Evolutionary conservation across 2,329 filamentous ascomycete genomes (phyloP).

Genomic region (Lasiodiplodia theobromae): DNA sequence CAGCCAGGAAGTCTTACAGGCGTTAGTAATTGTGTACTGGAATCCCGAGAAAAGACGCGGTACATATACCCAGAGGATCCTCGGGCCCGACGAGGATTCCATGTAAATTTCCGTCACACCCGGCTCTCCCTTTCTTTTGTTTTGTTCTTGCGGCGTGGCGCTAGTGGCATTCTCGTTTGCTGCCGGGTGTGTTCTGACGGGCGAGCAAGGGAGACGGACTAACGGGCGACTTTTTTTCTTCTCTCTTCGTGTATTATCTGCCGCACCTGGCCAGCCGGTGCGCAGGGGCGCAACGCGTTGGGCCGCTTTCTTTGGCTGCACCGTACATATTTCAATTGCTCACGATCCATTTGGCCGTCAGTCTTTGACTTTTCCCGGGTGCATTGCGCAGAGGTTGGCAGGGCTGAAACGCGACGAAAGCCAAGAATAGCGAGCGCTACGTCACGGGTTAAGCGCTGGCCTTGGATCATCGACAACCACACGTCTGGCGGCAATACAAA

Average conservation of each 20-base stretch:
- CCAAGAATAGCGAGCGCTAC: slow-evolving; percentile 19
- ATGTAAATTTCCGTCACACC: slow-evolving; percentile 3
- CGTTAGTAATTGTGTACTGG: slow-evolving; percentile 17
- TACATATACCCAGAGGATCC: slow-evolving; percentile 20
- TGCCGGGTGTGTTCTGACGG: not conserved
- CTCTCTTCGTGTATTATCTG: slow-evolving; percentile 6
- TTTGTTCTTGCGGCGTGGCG: not conserved
- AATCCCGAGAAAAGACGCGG: slow-evolving; percentile 10
- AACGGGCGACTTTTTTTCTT: not conserved
- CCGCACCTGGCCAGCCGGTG: slow-evolving; percentile 4
- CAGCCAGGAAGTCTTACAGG: slow-evolving; percentile 14
- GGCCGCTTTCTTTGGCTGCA: slow-evolving; percentile 11
- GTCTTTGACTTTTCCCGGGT: not conserved
- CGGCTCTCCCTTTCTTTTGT: not conserved
- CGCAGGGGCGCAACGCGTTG: not conserved
- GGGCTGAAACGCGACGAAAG: slow-evolving; percentile 7
- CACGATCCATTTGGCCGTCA: slow-evolving; percentile 9
- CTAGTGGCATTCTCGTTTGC: slow-evolving; percentile 12
- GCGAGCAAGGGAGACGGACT: slow-evolving; percentile 1
- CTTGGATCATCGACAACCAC: slow-evolving; percentile 8
- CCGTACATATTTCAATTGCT: slow-evolving; percentile 27
- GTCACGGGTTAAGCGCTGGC: slow-evolving; percentile 15
- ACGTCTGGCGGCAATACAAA: slow-evolving; percentile 4
- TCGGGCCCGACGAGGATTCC: slow-evolving; percentile 2
- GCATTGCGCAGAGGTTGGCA: slow-evolving; percentile 1